A percentile compares a stretch with the other conserved stretches of the same genome.
These are phyloP conservation scores for Cucumis cinereus DNA, from an alignment of 306 rosid species.

Conservation along the genomic window DNA sequence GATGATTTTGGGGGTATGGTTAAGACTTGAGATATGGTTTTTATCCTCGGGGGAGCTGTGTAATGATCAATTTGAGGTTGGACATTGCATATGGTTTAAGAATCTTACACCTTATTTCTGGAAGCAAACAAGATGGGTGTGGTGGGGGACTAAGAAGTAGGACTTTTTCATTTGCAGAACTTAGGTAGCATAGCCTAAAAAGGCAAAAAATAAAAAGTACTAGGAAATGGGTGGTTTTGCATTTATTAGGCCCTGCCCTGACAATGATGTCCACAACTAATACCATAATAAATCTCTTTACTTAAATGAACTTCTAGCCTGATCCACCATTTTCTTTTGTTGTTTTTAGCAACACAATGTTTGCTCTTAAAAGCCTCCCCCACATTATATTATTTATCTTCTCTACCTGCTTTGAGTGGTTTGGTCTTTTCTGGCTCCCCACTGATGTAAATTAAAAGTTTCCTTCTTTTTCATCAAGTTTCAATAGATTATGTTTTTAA, in stretches of 20 bases:
- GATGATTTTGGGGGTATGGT: conserved; percentile 1
- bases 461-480: background rate
- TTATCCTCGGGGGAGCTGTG: background rate
- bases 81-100: background rate
- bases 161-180: background rate
- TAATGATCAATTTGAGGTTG: background rate
- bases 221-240: background rate
- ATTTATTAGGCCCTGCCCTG: background rate
- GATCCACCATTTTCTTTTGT: background rate
- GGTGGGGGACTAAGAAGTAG: conserved; percentile 6
- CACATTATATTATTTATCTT: too few species aligned
- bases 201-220: background rate
- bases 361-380: background rate
- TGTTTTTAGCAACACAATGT: background rate
- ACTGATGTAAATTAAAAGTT: background rate
- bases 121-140: conserved; percentile 3
- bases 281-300: background rate
- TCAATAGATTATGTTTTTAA: background rate
- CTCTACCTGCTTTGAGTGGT: background rate
- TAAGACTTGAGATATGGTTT: too few species aligned
- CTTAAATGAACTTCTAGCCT: background rate
- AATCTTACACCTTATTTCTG: background rate
- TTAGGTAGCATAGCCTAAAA: background rate
- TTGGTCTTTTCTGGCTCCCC: conserved; percentile 2
- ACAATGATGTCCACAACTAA: background rate